These are phyloP conservation scores for Solanum aculeatissimum DNA, from an alignment of 305 asterid species.

Conservation along the genomic window DNA sequence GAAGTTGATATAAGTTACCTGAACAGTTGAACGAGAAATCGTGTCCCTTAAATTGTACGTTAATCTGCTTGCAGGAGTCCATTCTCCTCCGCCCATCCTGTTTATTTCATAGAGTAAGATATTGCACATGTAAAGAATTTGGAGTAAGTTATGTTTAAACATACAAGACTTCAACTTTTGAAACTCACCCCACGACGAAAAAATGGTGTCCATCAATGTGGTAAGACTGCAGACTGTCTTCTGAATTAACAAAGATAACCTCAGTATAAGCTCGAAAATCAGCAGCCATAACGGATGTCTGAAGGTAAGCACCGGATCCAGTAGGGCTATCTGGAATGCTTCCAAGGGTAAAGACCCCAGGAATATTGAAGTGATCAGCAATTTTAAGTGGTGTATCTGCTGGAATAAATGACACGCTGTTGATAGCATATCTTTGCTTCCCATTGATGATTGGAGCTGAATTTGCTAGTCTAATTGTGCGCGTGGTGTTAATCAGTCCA, in stretches of 20 bases:
- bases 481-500: slow-evolving; percentile 17
- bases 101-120: background rate
- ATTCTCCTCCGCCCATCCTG: slow-evolving; percentile 71
- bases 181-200: slow-evolving; percentile 28
- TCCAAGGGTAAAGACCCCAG: slow-evolving; percentile 25
- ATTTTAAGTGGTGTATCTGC: slow-evolving; percentile 37
- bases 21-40: slow-evolving; percentile 38
- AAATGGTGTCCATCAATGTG: slow-evolving; percentile 35
- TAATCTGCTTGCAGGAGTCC: slow-evolving; percentile 32
- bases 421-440: slow-evolving; percentile 28
- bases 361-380: slow-evolving; percentile 32
- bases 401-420: slow-evolving; percentile 24
- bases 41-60: slow-evolving; percentile 29
- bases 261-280: slow-evolving; percentile 27
- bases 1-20: slow-evolving; percentile 21
- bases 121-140: background rate
- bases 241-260: slow-evolving; percentile 25
- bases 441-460: slow-evolving; percentile 21
- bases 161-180: background rate
- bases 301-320: slow-evolving; percentile 16
- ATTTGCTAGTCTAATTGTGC: slow-evolving; percentile 15
- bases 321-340: slow-evolving; percentile 23
- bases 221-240: slow-evolving; percentile 25
- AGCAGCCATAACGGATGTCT: slow-evolving; percentile 34
- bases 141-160: background rate